Evolutionary conservation across 345 rosid genomes (phyloP), one percentile per base, ranked within the genome.

Genomic region (Eucalyptus virginea): DNA sequence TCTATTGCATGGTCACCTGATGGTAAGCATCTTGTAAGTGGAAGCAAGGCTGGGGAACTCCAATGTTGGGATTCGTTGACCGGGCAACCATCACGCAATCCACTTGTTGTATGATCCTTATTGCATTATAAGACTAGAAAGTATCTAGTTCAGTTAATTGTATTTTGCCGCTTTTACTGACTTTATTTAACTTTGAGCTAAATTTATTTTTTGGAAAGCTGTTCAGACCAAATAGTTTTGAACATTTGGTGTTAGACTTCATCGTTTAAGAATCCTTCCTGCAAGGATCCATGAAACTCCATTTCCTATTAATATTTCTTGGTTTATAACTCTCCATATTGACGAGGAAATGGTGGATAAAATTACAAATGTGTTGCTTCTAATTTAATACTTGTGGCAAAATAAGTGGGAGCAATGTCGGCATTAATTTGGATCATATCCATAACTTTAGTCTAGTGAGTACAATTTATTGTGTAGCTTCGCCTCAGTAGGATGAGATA

Each of bases 1-100:
- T 95, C 95, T 89, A 90, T 98, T 89, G 96, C 99, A 37, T 98
- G 99, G 99, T 97, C 99, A 49, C 99, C 99, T 2, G 99, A 98
- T 93, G 97, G 96, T 88, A 96, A 95, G 94, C 93, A 96, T 92
- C 97, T 98, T 89, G 98, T 93, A 49, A 98, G 98, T 94, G 99
- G 99, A 89, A 95, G 97, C 92, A 96, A 95, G 93, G 89, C 96
- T 69, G 98, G 98, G 87, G 98, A 98, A 88, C 91, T 98, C 91
- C 94, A 92, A 87, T 95, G 95, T 90, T 98, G 99, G 99, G 95
- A 95, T 90, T 94, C 97, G 15, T 93, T 93, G 90, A 94, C 96
- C 11, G 99, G 99, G 92, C 93, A 95, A 88, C 94, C 96, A 91
- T 93, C 94, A 11, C 98, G 99, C 90, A 96, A 90, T 89, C 95